Conservation (phyloP, 2,329 filamentous ascomycete species). For the Lasiodiplodia theobromae region DNA sequence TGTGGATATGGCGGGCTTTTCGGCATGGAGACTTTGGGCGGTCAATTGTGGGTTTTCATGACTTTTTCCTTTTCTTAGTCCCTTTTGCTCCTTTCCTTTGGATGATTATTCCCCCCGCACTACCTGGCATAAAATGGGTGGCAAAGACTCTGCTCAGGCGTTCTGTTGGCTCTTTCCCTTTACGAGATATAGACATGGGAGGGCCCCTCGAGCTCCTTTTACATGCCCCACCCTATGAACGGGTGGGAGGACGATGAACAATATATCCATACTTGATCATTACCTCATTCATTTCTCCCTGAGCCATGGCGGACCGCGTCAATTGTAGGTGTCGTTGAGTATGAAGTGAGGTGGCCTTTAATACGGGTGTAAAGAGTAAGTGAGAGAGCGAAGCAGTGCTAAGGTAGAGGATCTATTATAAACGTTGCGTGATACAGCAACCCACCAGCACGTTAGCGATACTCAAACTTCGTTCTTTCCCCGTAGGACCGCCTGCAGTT, state of each 20-base stretch:
- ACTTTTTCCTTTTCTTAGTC: neutral
- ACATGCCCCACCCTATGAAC: neutral
- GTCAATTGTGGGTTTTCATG: neutral
- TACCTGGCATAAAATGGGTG: neutral
- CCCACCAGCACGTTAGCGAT: too few species aligned
- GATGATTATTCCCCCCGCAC: neutral
- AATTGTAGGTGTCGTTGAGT: too few species aligned
- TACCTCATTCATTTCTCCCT: too few species aligned
- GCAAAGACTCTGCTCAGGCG: constrained; percentile 2
- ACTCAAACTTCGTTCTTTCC: too few species aligned
- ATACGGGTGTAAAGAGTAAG: too few species aligned
- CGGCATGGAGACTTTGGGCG: too few species aligned
- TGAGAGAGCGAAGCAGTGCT: too few species aligned
- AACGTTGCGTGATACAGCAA: too few species aligned
- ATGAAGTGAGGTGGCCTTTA: too few species aligned
- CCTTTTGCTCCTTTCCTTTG: neutral
- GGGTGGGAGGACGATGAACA: neutral
- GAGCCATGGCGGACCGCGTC: too few species aligned
- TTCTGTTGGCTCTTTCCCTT: neutral
- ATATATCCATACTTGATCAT: neutral
- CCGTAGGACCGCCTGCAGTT: too few species aligned
- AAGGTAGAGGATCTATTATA: too few species aligned
- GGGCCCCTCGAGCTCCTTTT: neutral
- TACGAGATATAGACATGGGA: neutral
- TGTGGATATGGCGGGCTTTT: neutral